Evolutionary conservation across 2,329 filamentous ascomycete species (phyloP).

Genomic region (Scorias spongiosa): DNA sequence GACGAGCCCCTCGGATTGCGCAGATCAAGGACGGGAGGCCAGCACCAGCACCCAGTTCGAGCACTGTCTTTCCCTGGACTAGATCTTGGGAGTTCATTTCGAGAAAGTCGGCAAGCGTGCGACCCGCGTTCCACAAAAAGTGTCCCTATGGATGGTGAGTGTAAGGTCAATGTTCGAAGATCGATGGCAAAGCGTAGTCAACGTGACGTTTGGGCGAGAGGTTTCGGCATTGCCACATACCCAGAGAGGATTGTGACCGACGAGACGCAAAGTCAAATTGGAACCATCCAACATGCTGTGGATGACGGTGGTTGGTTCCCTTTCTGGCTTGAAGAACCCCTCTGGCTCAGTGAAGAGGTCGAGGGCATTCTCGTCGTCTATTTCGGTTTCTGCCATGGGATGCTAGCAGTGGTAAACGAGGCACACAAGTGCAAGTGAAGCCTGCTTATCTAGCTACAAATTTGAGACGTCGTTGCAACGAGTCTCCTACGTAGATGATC

Average conservation of each 20-base stretch:
- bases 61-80: conserved; percentile 52
- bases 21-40: conserved; percentile 62
- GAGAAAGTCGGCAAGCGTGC: conserved; percentile 62
- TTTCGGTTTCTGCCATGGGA: conserved; percentile 5
- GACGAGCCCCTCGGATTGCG: conserved; percentile 51
- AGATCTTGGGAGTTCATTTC: conserved; percentile 48
- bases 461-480: no score
- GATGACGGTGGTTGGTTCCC: conserved; percentile 55
- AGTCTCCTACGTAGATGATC: no score
- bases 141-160: conserved; percentile 44
- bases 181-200: not conserved
- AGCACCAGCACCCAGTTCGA: conserved; percentile 80
- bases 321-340: conserved; percentile 65
- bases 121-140: conserved; percentile 79
- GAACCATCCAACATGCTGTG: conserved; percentile 55
- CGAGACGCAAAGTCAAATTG: conserved; percentile 55
- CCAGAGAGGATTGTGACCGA: conserved; percentile 79
- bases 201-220: not conserved
- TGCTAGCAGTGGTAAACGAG: no score
- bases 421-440: no score
- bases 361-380: conserved; percentile 22
- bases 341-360: conserved; percentile 66
- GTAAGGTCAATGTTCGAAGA: not conserved
- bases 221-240: conserved; percentile 27
- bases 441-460: no score